Evolutionary conservation across 1,284 basidiomycete species (phyloP).

Genomic region (Cutaneotrichosporon spelunceum): DNA sequence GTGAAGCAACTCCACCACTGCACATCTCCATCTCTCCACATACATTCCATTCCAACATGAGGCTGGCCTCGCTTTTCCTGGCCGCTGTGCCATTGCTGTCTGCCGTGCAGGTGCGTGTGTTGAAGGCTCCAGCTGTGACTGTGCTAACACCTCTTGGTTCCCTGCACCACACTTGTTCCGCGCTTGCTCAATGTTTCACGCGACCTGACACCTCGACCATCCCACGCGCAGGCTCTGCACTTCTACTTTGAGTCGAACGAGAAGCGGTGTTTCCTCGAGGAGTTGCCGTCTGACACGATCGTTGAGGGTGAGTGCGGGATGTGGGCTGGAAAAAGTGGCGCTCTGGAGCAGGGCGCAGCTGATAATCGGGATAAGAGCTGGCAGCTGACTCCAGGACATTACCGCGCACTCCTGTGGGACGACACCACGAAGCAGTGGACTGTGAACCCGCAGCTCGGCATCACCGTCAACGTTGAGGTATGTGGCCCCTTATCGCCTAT

Average conservation of each 20-base stretch:
- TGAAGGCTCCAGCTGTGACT: neutral
- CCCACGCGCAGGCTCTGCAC: slow-evolving; percentile 65
- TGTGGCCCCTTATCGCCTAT: too few relatives aligned
- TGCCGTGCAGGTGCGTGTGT: slow-evolving; percentile 31
- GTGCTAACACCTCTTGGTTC: neutral
- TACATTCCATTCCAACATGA: slow-evolving; percentile 41
- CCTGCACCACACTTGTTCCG: neutral
- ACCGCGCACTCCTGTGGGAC: slow-evolving; percentile 86
- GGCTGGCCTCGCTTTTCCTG: slow-evolving; percentile 23
- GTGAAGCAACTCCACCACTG: neutral
- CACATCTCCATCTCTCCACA: neutral
- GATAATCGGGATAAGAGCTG: too few relatives aligned
- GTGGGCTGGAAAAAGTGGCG: neutral
- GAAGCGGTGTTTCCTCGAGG: slow-evolving; percentile 92
- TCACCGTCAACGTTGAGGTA: slow-evolving; percentile 86
- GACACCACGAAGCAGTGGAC: slow-evolving; percentile 67
- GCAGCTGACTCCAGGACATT: slow-evolving; percentile 65
- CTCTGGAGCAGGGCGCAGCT: too few relatives aligned
- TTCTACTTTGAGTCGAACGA: slow-evolving; percentile 91
- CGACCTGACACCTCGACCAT: neutral
- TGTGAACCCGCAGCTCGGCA: slow-evolving; percentile 74
- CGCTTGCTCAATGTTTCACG: neutral
- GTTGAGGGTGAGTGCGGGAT: slow-evolving; percentile 72
- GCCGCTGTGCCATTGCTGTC: slow-evolving; percentile 27
- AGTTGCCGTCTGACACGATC: slow-evolving; percentile 92